Evolutionary conservation across 768 basidiomycete species (phyloP).

Genomic region (Mycena rosella): DNA sequence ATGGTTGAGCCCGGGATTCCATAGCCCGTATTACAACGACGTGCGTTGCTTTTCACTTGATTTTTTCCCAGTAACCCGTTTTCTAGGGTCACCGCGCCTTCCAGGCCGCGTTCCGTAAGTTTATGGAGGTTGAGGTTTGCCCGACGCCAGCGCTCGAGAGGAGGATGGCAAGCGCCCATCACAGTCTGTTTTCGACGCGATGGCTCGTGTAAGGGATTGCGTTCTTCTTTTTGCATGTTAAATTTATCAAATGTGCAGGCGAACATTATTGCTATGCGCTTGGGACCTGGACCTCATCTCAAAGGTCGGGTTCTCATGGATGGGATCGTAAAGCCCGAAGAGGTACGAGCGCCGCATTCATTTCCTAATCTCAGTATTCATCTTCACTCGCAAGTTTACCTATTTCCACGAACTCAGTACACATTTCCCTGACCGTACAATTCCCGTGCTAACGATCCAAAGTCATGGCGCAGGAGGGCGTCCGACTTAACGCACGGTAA

Average conservation of each 20-base stretch:
- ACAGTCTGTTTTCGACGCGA: conserved; percentile 80
- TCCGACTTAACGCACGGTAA: conserved; percentile 63
- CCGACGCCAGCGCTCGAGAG: conserved; percentile 76
- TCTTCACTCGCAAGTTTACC: conserved; percentile 64
- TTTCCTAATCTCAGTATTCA: background rate
- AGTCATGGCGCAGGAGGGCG: conserved; percentile 77
- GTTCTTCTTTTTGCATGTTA: conserved; percentile 41
- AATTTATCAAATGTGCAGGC: conserved; percentile 39
- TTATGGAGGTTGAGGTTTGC: conserved; percentile 79
- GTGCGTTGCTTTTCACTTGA: conserved; percentile 48
- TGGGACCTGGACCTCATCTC: conserved; percentile 90
- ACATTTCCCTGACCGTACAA: too few species aligned
- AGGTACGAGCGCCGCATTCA: conserved; percentile 51
- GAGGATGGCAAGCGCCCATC: conserved; percentile 92
- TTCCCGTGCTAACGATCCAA: too few species aligned
- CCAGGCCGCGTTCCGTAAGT: conserved; percentile 73
- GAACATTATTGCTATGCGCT: conserved; percentile 81
- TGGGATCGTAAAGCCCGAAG: conserved; percentile 82
- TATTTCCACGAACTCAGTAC: conserved; percentile 85
- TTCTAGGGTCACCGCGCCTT: conserved; percentile 69
- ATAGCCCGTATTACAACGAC: conserved; percentile 81
- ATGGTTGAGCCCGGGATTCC: conserved; percentile 79
- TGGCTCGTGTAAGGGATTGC: conserved; percentile 57
- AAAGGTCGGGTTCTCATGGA: conserved; percentile 81
- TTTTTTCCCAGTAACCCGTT: conserved; percentile 32